These are phyloP conservation scores for Fusarium sp. DNA, from an alignment of 2,329 filamentous ascomycete genomes.

Conservation along the genomic window DNA sequence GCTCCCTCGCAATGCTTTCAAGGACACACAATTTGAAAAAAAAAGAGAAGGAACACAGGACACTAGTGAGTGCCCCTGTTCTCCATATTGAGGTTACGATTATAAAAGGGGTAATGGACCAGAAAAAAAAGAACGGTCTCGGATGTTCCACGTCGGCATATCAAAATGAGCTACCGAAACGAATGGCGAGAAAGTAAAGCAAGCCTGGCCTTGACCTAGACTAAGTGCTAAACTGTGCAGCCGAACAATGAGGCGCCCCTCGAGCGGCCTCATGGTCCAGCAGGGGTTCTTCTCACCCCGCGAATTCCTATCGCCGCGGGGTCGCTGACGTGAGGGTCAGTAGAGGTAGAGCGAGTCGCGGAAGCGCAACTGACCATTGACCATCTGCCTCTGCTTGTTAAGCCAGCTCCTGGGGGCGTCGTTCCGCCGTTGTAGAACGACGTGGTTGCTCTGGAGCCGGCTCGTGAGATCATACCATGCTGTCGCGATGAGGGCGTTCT, in stretches of 20 bases:
- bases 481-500: constrained; percentile 82
- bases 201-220: constrained; percentile 2
- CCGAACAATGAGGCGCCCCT: constrained; percentile 8
- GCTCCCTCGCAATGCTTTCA: constrained; percentile 46
- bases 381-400: constrained; percentile 82
- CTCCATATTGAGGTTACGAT: constrained; percentile 13
- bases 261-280: constrained; percentile 20
- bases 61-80: constrained; percentile 4
- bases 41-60: constrained; percentile 8
- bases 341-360: constrained; percentile 59
- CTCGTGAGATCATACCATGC: constrained; percentile 88
- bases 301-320: constrained; percentile 59
- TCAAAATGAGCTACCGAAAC: not conserved
- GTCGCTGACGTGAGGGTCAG: constrained; percentile 58
- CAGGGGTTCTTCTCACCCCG: constrained; percentile 46
- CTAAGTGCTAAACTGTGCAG: not conserved
- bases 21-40: constrained; percentile 18
- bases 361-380: constrained; percentile 67
- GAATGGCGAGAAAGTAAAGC: constrained; percentile 21
- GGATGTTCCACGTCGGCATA: constrained; percentile 11
- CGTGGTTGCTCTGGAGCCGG: constrained; percentile 84
- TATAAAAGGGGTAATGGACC: constrained; percentile 17
- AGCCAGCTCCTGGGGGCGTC: constrained; percentile 86
- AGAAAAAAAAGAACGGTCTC: constrained; percentile 12
- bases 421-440: constrained; percentile 79